Conservation (phyloP, 139 green algal genomes). For the Eudorina sp. region DNA sequence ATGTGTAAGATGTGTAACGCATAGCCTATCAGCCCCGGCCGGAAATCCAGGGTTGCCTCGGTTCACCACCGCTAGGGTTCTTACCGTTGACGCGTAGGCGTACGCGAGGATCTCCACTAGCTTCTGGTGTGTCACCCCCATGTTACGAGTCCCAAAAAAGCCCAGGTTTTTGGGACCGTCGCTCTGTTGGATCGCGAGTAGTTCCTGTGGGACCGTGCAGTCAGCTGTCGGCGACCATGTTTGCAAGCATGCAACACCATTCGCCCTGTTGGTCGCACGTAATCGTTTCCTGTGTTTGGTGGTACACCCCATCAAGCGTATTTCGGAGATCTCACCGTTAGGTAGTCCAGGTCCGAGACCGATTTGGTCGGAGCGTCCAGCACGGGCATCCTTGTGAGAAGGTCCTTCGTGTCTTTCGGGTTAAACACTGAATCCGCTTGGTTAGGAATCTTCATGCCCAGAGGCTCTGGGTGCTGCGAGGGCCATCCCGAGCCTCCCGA, state of each 20-base stretch:
- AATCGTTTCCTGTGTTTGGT: too few species aligned
- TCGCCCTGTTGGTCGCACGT: too few species aligned
- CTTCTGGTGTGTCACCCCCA: slow-evolving; percentile 98
- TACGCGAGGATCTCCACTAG: slow-evolving; percentile 98
- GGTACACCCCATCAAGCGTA: too few species aligned
- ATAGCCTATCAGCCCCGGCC: too few species aligned
- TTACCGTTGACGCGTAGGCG: slow-evolving; percentile 95
- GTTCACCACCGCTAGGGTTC: too few species aligned
- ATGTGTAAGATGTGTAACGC: too few species aligned
- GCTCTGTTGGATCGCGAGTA: slow-evolving; percentile 97
- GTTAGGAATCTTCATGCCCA: slow-evolving; percentile 57
- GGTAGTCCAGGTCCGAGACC: slow-evolving; percentile 69
- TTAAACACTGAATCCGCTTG: slow-evolving; percentile 68
- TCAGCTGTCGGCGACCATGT: background rate
- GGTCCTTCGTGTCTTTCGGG: slow-evolving; percentile 42
- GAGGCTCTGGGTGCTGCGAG: slow-evolving; percentile 5
- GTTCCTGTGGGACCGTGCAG: slow-evolving; percentile 81
- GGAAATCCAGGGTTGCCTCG: too few species aligned
- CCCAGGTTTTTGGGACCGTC: slow-evolving; percentile 92
- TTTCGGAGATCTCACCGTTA: slow-evolving; percentile 59
- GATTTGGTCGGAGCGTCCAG: slow-evolving; percentile 44
- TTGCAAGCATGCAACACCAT: too few species aligned
- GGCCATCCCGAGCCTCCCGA: background rate
- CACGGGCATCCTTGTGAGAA: slow-evolving; percentile 42
- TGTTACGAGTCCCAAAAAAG: slow-evolving; percentile 99